These are phyloP conservation scores for Lactuca sativa DNA, from an alignment of 129 eudicot genomes.

Conservation along the genomic window DNA sequence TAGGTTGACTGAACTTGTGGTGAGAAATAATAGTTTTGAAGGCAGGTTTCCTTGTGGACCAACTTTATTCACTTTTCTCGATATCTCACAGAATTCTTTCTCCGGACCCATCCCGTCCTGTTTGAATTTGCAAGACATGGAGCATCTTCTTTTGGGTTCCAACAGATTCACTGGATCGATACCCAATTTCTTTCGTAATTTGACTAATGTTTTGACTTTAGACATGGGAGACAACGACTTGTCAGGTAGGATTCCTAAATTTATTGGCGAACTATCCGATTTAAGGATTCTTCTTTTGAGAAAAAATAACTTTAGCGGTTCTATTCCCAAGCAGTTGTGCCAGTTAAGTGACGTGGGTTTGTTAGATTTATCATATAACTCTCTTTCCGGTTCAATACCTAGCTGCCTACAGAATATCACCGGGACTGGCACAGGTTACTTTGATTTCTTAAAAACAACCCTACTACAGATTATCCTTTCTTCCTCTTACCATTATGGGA, in stretches of 20 bases:
- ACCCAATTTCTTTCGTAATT: conserved; percentile 16
- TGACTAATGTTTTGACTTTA: conserved; percentile 18
- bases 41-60: conserved; percentile 32
- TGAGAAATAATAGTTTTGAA: conserved; percentile 21
- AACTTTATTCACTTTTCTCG: not conserved
- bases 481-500: not conserved
- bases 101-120: conserved; percentile 31
- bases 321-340: conserved; percentile 30
- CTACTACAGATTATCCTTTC: not conserved
- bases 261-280: conserved; percentile 8
- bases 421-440: not conserved
- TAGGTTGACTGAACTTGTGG: not conserved
- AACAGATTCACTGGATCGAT: conserved; percentile 30
- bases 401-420: conserved; percentile 26
- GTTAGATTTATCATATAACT: conserved; percentile 28
- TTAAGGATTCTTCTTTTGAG: conserved; percentile 30
- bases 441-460: not conserved
- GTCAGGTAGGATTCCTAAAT: conserved; percentile 19
- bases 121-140: not conserved
- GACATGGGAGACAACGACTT: conserved; percentile 38
- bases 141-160: conserved; percentile 26
- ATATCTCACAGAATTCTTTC: conserved; percentile 27
- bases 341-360: conserved; percentile 8
- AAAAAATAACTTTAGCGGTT: conserved; percentile 27
- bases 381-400: conserved; percentile 30